phyloP scores from a whole-genome alignment of 2,329 filamentous ascomycete species.

The Fusarium newnesense region DNA sequence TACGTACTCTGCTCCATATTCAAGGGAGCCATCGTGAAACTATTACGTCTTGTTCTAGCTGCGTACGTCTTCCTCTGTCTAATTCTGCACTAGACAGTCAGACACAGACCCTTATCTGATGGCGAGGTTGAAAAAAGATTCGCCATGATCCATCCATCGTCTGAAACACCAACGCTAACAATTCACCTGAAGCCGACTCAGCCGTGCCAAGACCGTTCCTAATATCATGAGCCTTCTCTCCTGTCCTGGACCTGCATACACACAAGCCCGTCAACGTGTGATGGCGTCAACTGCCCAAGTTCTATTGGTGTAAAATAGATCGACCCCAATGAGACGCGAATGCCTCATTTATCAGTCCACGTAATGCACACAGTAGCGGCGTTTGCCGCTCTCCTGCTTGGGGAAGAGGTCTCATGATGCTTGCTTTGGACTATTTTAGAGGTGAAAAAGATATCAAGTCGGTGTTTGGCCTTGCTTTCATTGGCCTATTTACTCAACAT shows the following conservation, averaged over 20 bases:
- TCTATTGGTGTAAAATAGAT: slow-evolving; percentile 24
- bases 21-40: slow-evolving; percentile 20
- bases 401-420: background rate
- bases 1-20: slow-evolving; percentile 27
- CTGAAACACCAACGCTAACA: slow-evolving; percentile 17
- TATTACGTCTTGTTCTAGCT: slow-evolving; percentile 24
- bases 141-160: slow-evolving; percentile 1
- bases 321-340: slow-evolving; percentile 11
- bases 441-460: background rate
- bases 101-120: slow-evolving; percentile 13
- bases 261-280: background rate
- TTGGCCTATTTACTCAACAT: background rate
- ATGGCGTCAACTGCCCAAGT: slow-evolving; percentile 10
- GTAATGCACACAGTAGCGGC: slow-evolving; percentile 25
- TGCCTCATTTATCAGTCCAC: slow-evolving; percentile 27
- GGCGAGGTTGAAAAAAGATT: background rate
- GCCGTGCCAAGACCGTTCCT: slow-evolving; percentile 26
- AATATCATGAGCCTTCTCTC: slow-evolving; percentile 3
- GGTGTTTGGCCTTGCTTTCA: background rate
- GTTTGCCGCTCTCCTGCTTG: background rate
- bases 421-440: background rate
- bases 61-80: slow-evolving; percentile 12
- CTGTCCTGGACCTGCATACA: slow-evolving; percentile 5
- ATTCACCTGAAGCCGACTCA: slow-evolving; percentile 13
- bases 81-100: background rate